Evolutionary conservation across 768 basidiomycete genomes (phyloP).

Genomic region (Pulveroboletus frians): DNA sequence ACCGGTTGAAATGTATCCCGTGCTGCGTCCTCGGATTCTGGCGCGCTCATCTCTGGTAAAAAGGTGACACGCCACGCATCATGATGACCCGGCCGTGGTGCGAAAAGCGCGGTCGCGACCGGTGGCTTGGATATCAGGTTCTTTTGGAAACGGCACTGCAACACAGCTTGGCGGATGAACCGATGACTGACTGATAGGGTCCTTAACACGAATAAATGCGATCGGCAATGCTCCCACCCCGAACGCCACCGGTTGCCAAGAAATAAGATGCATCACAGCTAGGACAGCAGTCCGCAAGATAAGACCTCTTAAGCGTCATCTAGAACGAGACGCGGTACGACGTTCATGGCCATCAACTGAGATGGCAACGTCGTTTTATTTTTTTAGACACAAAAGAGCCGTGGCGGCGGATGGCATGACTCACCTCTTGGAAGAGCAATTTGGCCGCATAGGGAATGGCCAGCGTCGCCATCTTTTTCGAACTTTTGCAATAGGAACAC

Average conservation of each 20-base stretch:
- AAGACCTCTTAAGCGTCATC: slow-evolving; percentile 57
- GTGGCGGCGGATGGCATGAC: slow-evolving; percentile 12
- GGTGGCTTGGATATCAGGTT: not conserved
- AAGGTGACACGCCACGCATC: slow-evolving; percentile 1
- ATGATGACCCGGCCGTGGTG: slow-evolving; percentile 12
- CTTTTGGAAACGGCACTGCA: slow-evolving; percentile 5
- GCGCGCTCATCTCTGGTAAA: slow-evolving; percentile 4
- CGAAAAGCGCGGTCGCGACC: too few relatives aligned
- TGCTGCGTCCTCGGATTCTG: not conserved
- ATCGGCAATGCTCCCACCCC: slow-evolving; percentile 2
- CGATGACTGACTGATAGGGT: not conserved
- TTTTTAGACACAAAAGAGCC: slow-evolving; percentile 1
- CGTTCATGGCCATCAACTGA: slow-evolving; percentile 96
- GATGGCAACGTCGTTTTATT: not conserved
- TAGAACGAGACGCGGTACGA: slow-evolving; percentile 82
- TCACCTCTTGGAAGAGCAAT: slow-evolving; percentile 82
- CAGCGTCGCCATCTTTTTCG: slow-evolving; percentile 91
- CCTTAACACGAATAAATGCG: not conserved
- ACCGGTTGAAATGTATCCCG: too few relatives aligned
- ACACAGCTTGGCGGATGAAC: slow-evolving; percentile 5
- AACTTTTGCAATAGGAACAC: slow-evolving; percentile 98
- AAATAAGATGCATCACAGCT: not conserved
- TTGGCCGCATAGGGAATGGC: slow-evolving; percentile 97
- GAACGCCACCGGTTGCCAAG: slow-evolving; percentile 4
- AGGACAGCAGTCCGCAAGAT: not conserved